A percentile compares a stretch with the other conserved stretches of the same genome.
Conservation (phyloP, 2,329 filamentous ascomycete genomes). For the Pseudogymnoascus sp. region DNA sequence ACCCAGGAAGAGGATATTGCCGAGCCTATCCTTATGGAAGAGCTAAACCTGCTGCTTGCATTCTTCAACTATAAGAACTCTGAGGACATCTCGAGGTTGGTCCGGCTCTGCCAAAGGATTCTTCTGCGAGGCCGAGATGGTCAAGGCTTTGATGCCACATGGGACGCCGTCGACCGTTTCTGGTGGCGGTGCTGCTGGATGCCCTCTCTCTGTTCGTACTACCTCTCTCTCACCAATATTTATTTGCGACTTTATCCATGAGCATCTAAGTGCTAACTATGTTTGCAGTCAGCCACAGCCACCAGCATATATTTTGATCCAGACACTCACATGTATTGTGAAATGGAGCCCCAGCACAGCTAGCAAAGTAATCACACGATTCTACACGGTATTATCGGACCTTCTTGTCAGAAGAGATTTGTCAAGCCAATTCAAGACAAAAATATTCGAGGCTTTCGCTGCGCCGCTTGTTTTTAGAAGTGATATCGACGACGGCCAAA, state of each 20-base stretch:
- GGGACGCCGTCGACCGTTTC: background rate
- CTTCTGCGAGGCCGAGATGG: conserved; percentile 17
- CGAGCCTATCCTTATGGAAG: conserved; percentile 33
- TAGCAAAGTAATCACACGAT: background rate
- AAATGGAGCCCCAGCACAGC: background rate
- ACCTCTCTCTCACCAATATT: background rate
- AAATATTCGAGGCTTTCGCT: background rate
- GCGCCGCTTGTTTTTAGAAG: background rate
- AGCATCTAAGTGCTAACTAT: background rate
- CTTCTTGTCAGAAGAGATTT: background rate
- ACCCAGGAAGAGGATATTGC: conserved; percentile 26
- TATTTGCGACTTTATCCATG: background rate
- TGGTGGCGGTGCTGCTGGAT: background rate
- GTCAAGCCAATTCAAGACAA: background rate
- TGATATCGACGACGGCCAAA: background rate
- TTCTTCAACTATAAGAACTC: conserved; percentile 40
- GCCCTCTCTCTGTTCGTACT: background rate
- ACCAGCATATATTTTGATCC: background rate
- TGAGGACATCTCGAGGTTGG: conserved; percentile 45
- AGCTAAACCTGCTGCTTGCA: conserved; percentile 43
- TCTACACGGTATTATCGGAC: conserved; percentile 1
- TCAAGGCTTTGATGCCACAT: background rate
- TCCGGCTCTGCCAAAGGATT: conserved; percentile 40
- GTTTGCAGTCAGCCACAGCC: background rate
- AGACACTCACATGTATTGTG: background rate